phyloP scores from a whole-genome alignment of 1,139 yeast species.

The Meyerozyma smithsonii region DNA sequence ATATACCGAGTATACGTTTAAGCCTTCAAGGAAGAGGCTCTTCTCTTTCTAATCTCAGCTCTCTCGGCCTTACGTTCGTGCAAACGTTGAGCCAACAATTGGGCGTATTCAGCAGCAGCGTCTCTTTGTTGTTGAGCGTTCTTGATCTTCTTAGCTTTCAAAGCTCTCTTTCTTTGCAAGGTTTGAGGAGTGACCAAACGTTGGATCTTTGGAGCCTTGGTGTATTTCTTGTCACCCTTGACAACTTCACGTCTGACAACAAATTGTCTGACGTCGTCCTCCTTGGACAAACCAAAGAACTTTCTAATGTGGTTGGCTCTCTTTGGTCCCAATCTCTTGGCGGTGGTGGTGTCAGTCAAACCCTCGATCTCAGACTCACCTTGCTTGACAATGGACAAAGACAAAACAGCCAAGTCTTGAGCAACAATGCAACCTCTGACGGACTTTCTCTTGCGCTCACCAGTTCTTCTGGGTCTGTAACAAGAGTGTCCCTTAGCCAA shows the following conservation, averaged over 20 bases:
- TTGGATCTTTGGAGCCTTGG: slow-evolving; percentile 99
- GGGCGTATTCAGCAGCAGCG: slow-evolving; percentile 99
- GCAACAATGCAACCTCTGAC: slow-evolving; percentile 99
- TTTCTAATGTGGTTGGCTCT: slow-evolving; percentile 99
- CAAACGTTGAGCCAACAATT: slow-evolving; percentile 96
- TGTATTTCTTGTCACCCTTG: slow-evolving; percentile 98
- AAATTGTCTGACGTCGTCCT: slow-evolving; percentile 84
- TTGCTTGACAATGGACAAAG: slow-evolving; percentile 93
- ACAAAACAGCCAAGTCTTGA: slow-evolving; percentile 92
- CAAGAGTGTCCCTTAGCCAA: slow-evolving; percentile 94
- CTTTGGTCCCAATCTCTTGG: slow-evolving; percentile 99
- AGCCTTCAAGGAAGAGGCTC: slow-evolving; percentile 98
- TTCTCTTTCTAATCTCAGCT: slow-evolving; percentile 98
- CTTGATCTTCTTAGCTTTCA: slow-evolving; percentile 88
- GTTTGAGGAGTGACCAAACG: slow-evolving; percentile 99
- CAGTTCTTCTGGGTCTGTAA: slow-evolving; percentile 99
- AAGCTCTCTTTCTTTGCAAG: slow-evolving; percentile 98
- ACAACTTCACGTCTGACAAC: slow-evolving; percentile 97
- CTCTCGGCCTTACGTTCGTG: slow-evolving; percentile 97
- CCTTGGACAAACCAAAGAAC: slow-evolving; percentile 98
- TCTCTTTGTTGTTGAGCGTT: slow-evolving; percentile 99
- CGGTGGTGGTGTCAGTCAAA: slow-evolving; percentile 88
- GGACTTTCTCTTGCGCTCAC: slow-evolving; percentile 99
- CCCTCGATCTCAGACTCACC: slow-evolving; percentile 96
- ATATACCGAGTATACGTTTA: slow-evolving; percentile 18